These are phyloP conservation scores for Paramecium sonneborni DNA, from an alignment of 73 alveolate genomes.

Conservation along the genomic window DNA sequence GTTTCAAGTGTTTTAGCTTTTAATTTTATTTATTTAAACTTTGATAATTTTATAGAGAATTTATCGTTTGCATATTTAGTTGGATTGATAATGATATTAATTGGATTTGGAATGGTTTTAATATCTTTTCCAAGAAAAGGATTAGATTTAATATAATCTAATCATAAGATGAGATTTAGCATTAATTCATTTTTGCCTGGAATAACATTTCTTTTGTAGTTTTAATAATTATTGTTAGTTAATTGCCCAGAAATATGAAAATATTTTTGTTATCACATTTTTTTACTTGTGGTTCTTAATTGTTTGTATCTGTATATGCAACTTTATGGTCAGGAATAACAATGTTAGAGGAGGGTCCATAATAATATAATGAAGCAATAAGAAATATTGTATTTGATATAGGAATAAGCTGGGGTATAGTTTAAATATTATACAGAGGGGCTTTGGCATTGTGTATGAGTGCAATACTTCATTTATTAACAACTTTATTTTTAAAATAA, in stretches of 20 bases:
- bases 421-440: constrained; percentile 16
- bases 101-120: constrained; percentile 47
- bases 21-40: constrained; percentile 17
- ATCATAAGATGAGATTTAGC: not conserved
- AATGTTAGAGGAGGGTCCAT: constrained; percentile 27
- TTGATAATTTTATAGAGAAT: constrained; percentile 26
- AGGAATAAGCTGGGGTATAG: constrained; percentile 47
- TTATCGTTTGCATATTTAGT: constrained; percentile 32
- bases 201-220: not conserved
- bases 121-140: constrained; percentile 21
- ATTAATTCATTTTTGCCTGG: constrained; percentile 36
- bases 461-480: constrained; percentile 38
- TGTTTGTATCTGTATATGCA: constrained; percentile 35
- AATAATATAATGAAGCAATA: constrained; percentile 17
- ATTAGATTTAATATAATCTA: not conserved
- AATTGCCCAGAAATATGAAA: constrained; percentile 11
- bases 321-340: constrained; percentile 41
- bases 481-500: not conserved
- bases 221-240: not conserved
- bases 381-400: constrained; percentile 33
- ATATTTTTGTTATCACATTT: constrained; percentile 15
- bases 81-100: constrained; percentile 25
- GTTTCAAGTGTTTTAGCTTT: constrained; percentile 37
- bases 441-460: constrained; percentile 58
- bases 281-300: constrained; percentile 27